phyloP scores from a whole-genome alignment of 2,329 filamentous ascomycete species.

The Epichloe sp. region DNA sequence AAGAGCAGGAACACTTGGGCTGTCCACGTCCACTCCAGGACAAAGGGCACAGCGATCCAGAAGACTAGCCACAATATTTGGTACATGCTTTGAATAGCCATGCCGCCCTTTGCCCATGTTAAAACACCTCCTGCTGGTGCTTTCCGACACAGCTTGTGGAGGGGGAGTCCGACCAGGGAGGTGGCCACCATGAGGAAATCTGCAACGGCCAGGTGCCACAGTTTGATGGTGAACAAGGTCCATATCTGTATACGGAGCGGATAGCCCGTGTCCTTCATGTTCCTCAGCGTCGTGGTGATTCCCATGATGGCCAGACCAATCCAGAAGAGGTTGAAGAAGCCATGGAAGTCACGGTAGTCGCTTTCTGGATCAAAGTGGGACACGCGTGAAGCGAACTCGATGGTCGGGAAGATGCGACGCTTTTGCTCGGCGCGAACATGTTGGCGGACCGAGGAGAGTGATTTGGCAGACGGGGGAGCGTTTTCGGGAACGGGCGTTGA shows the following conservation, averaged over 20 bases:
- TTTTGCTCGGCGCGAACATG: constrained; percentile 70
- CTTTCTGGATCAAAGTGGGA: constrained; percentile 91
- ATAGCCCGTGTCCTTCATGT: constrained; percentile 85
- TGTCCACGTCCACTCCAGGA: constrained; percentile 89
- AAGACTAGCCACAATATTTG: constrained; percentile 66
- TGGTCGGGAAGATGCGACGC: constrained; percentile 79
- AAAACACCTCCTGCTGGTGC: constrained; percentile 37
- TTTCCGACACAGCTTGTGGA: constrained; percentile 55
- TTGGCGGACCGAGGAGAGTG: constrained; percentile 72
- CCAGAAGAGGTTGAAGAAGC: constrained; percentile 98
- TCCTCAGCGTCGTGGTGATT: constrained; percentile 83
- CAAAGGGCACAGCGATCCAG: constrained; percentile 78
- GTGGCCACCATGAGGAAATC: constrained; percentile 76
- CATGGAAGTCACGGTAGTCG: constrained; percentile 87
- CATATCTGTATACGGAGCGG: constrained; percentile 79
- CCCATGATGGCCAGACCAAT: constrained; percentile 95
- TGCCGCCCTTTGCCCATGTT: constrained; percentile 67
- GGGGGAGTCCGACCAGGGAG: constrained; percentile 58
- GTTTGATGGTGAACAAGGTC: constrained; percentile 74
- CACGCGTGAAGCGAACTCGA: constrained; percentile 79
- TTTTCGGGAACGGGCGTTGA: constrained; percentile 78
- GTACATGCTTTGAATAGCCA: constrained; percentile 69
- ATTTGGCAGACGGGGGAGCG: constrained; percentile 85
- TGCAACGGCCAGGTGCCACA: constrained; percentile 72
- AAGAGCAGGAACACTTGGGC: constrained; percentile 89